phyloP scores from a whole-genome alignment of 192 early-diverging fungal species.

The Gigaspora rosea region DNA sequence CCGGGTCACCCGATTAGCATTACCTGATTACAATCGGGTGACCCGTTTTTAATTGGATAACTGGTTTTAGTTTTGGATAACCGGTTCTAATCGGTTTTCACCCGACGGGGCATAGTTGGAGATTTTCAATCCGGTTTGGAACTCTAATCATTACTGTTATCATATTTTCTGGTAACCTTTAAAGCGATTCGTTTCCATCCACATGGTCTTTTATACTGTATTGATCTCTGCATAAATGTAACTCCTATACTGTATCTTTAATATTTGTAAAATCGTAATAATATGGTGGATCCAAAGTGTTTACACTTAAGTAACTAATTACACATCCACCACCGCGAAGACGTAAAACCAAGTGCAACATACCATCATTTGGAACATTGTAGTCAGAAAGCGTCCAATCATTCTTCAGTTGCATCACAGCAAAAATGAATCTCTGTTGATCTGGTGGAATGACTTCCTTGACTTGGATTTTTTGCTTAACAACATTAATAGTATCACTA shows the following conservation, averaged over 20 bases:
- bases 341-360: conserved; percentile 64
- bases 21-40: no score
- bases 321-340: conserved; percentile 56
- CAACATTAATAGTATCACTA: conserved; percentile 64
- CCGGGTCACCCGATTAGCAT: no score
- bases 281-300: background rate
- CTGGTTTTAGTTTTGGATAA: no score
- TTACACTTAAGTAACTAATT: background rate
- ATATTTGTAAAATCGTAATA: conserved; percentile 27
- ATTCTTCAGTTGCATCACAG: conserved; percentile 72
- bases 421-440: conserved; percentile 69
- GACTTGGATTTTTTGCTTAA: conserved; percentile 74
- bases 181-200: conserved; percentile 25
- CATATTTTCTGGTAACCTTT: conserved; percentile 23
- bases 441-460: conserved; percentile 74
- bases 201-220: conserved; percentile 21
- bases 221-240: background rate
- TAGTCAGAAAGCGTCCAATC: conserved; percentile 64
- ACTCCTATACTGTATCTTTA: background rate
- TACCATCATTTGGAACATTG: conserved; percentile 70
- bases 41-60: no score
- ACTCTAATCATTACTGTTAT: conserved; percentile 20
- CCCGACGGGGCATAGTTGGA: no score
- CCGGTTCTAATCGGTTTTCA: conserved; percentile 6
- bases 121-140: no score